Evolutionary conservation across 768 basidiomycete species (phyloP).

Genomic region (Atractiella rhizophila): DNA sequence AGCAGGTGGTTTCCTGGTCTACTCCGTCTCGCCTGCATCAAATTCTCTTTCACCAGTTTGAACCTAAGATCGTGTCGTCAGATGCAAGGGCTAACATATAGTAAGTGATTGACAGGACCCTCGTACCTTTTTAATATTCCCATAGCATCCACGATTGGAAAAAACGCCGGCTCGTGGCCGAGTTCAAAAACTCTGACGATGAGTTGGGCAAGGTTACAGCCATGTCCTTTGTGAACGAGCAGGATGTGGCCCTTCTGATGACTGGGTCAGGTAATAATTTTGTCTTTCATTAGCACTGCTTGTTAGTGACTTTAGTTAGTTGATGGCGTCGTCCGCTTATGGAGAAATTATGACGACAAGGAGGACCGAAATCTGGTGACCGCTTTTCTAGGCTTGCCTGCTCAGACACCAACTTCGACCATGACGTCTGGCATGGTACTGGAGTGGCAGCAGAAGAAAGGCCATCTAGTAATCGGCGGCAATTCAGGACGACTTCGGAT

Average conservation of each 20-base stretch:
- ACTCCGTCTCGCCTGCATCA: slow-evolving; percentile 20
- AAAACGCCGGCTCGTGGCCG: slow-evolving; percentile 43
- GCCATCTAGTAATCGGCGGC: slow-evolving; percentile 65
- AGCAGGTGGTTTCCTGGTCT: background rate
- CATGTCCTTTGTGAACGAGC: slow-evolving; percentile 80
- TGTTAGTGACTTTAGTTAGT: slow-evolving; percentile 27
- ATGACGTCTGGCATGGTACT: slow-evolving; percentile 57
- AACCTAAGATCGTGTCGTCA: slow-evolving; percentile 60
- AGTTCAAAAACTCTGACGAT: slow-evolving; percentile 47
- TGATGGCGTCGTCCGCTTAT: slow-evolving; percentile 74
- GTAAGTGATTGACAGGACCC: slow-evolving; percentile 25
- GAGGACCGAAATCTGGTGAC: slow-evolving; percentile 69
- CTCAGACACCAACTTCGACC: slow-evolving; percentile 34
- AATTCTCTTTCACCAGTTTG: slow-evolving; percentile 75
- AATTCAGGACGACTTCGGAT: slow-evolving; percentile 67
- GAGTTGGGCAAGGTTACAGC: slow-evolving; percentile 48
- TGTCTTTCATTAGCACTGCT: background rate
- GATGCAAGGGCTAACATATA: slow-evolving; percentile 67
- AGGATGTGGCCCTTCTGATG: slow-evolving; percentile 68
- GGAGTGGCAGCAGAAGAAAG: slow-evolving; percentile 78
- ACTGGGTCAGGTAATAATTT: slow-evolving; percentile 43
- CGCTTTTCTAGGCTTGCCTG: slow-evolving; percentile 66
- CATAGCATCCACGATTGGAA: slow-evolving; percentile 86
- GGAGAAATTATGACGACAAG: slow-evolving; percentile 65
- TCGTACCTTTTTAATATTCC: background rate